phyloP scores from a whole-genome alignment of 2,329 filamentous ascomycete genomes.

The Diaporthe citriasiana region DNA sequence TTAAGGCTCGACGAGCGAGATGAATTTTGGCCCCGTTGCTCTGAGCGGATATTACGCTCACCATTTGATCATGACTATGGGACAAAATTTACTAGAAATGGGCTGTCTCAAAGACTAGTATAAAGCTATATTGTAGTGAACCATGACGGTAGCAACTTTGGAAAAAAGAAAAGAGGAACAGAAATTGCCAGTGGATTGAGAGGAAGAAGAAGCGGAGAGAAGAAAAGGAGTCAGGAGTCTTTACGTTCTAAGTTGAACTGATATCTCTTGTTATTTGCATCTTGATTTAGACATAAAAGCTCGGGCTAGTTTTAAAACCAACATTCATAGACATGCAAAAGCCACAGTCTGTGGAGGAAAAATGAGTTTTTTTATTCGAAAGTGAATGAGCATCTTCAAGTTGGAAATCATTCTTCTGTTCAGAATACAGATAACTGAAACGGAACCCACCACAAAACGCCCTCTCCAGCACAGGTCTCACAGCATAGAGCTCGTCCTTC shows the following conservation, averaged over 20 bases:
- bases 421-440: background rate
- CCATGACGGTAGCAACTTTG: background rate
- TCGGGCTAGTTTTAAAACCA: background rate
- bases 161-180: background rate
- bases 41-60: background rate
- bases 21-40: no score
- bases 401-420: background rate
- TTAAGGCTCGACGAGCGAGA: background rate
- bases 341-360: background rate
- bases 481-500: background rate
- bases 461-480: background rate
- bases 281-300: background rate
- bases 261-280: background rate
- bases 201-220: fast-evolving
- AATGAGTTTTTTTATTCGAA: background rate
- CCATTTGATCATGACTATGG: background rate
- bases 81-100: background rate
- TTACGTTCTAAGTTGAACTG: background rate
- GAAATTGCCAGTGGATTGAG: background rate
- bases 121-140: background rate
- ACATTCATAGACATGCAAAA: background rate
- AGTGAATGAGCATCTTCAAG: background rate
- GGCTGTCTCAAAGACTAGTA: background rate
- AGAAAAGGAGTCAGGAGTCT: background rate
- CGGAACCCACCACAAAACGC: background rate